Base-by-base conservation (phyloP, 2,329 filamentous ascomycete species). In the Calycina marina region DNA sequence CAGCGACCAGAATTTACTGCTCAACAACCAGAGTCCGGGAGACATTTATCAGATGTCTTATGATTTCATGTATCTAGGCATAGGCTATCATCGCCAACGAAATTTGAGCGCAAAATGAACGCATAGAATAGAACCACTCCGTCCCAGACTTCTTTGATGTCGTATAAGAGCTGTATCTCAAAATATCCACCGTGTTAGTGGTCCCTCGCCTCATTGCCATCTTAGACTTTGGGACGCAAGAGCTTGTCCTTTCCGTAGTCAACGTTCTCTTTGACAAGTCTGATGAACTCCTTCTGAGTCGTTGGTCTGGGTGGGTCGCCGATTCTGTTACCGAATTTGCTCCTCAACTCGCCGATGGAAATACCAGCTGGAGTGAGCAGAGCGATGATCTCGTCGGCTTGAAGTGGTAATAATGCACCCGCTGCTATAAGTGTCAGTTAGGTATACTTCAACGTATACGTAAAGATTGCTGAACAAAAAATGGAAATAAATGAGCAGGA, bases 181-280 rank as follows among this genome's bases (percentile, higher is more conserved):
- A n/a, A n/a, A n/a, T n/a, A n/a, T n/a, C n/a, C n/a, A n/a, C n/a
- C n/a, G n/a, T n/a, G n/a, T n/a, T n/a, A n/a, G n/a, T n/a, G n/a
- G n/a, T n/a, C n/a, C 20, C 8, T 22, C 20, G 20, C n/a, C 20
- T 22, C 8, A 9, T 22, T 22, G n/a, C 20, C 20, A n/a, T 22
- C 20, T n/a, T 22, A n/a, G n/a, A n/a, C n/a, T 35, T 47, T 48
- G 6, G 41, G 45, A 18, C 45, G 41, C 31, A 69, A 45, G 11
- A 70, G 54, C 53, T 73, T 77, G 36, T 74, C 67, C 0, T 59
- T 42, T 1, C 61, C 64, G 49, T 67, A 73, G 10, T 59, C 56
- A 1, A 66, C 63, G 22, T 69, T 58, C 20, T 62, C 59, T 50
- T 67, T 71, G 9, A 78, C 70, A 36, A 77, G 48, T 34, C 60